phyloP scores from a whole-genome alignment of 2,329 filamentous ascomycete genomes.

The Fusarium albidum region DNA sequence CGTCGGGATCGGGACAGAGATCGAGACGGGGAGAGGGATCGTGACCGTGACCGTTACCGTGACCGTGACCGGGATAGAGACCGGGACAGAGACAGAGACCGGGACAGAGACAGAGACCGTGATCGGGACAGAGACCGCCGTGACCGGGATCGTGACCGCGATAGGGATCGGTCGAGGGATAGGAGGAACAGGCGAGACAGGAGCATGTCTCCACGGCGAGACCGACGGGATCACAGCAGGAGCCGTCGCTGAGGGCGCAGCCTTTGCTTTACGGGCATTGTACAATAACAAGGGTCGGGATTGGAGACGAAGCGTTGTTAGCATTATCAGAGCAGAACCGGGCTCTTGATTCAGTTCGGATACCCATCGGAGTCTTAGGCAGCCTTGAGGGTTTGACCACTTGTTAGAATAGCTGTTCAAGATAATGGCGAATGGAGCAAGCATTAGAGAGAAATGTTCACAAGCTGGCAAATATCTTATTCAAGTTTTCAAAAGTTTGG shows the following conservation, averaged over 20 bases:
- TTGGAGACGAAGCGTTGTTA: background rate
- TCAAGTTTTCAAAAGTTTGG: constrained; percentile 7
- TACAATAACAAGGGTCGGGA: background rate
- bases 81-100: constrained; percentile 44
- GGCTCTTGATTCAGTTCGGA: constrained; percentile 16
- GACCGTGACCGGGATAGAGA: constrained; percentile 45
- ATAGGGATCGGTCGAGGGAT: constrained; percentile 31
- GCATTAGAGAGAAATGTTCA: background rate
- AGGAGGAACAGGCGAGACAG: constrained; percentile 38
- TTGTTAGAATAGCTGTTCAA: background rate
- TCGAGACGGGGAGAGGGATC: constrained; percentile 47
- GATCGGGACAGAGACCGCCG: constrained; percentile 42
- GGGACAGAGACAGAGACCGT: constrained; percentile 46
- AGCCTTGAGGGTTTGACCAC: background rate
- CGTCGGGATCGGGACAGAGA: constrained; percentile 42
- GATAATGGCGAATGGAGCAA: background rate
- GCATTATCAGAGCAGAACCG: background rate
- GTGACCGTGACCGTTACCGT: constrained; percentile 40
- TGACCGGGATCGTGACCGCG: constrained; percentile 42
- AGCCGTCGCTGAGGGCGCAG: constrained; percentile 52
- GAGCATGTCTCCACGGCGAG: constrained; percentile 47
- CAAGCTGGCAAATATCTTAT: background rate
- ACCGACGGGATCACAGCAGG: constrained; percentile 48
- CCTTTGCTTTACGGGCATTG: constrained; percentile 35
- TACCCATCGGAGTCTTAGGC: constrained; percentile 22